Evolutionary conservation across 148 eudicot genomes (phyloP).

Genomic region (Vaccinium macrocarpon): DNA sequence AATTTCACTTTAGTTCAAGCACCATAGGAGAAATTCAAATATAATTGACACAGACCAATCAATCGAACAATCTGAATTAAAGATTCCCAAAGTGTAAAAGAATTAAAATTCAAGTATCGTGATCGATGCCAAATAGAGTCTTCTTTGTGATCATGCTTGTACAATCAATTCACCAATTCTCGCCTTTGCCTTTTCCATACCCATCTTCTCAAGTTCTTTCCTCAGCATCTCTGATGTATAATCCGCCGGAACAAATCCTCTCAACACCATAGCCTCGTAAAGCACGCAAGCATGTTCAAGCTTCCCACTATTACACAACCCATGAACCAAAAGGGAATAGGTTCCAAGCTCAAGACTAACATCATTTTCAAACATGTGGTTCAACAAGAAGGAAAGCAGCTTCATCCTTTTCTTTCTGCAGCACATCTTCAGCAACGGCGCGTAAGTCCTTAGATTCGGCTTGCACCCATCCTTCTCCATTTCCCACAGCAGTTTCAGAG

Average conservation of each 20-base stretch:
- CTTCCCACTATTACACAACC: conserved; percentile 51
- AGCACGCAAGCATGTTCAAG: conserved; percentile 63
- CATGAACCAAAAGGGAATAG: conserved; percentile 62
- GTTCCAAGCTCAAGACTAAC: conserved; percentile 60
- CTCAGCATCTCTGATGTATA: conserved; percentile 39
- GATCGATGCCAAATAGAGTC: not conserved
- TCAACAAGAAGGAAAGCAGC: conserved; percentile 59
- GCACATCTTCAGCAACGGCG: conserved; percentile 72
- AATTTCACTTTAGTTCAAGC: not conserved
- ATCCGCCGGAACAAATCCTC: conserved; percentile 60
- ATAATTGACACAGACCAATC: not conserved
- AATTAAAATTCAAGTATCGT: not conserved
- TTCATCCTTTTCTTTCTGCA: conserved; percentile 72
- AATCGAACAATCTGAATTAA: not conserved
- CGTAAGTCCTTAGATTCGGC: conserved; percentile 61
- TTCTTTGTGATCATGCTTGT: conserved; percentile 25
- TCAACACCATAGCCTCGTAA: conserved; percentile 53
- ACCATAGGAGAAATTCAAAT: not conserved
- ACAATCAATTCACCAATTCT: conserved; percentile 47
- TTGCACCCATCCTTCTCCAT: conserved; percentile 57
- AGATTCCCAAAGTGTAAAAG: not conserved
- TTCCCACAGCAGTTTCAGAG: conserved; percentile 55
- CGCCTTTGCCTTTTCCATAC: conserved; percentile 54
- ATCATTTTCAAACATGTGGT: conserved; percentile 67
- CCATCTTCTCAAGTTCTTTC: conserved; percentile 54